phyloP scores from a whole-genome alignment of 768 basidiomycete species.

The Lentinus tigrinus region DNA sequence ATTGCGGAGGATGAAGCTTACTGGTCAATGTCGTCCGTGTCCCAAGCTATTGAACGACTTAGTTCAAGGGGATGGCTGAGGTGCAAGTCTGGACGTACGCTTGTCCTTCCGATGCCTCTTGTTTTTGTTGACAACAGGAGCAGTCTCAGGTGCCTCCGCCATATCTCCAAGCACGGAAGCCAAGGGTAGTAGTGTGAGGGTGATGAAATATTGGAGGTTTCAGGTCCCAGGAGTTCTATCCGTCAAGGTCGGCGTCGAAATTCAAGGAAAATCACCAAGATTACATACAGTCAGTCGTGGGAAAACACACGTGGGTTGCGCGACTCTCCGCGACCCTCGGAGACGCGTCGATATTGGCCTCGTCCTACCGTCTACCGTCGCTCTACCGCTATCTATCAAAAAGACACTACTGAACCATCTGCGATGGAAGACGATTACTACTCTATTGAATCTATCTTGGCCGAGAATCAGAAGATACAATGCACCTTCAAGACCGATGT shows the following conservation, averaged over 20 bases:
- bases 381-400: no score
- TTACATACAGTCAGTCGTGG: no score
- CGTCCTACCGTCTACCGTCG: no score
- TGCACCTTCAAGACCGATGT: constrained; percentile 90
- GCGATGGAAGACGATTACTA: constrained; percentile 90
- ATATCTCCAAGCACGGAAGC: neutral
- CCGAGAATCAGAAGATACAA: constrained; percentile 93
- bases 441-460: constrained; percentile 86
- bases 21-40: constrained; percentile 99
- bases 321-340: no score
- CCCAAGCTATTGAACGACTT: constrained; percentile 73
- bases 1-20: constrained; percentile 42
- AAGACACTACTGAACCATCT: no score
- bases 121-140: constrained; percentile 67
- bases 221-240: no score
- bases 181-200: no score
- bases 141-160: constrained; percentile 13
- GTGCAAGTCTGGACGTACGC: constrained; percentile 54
- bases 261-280: no score
- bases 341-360: no score
- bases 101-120: constrained; percentile 93
- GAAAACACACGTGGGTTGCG: no score
- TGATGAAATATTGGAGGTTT: no score
- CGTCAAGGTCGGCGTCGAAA: no score
- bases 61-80: neutral